Percentiles rank a stretch among this genome's conserved stretches.
These are phyloP conservation scores for Spathaspora sp. DNA, from an alignment of 1,139 yeast genomes.

Conservation along the genomic window DNA sequence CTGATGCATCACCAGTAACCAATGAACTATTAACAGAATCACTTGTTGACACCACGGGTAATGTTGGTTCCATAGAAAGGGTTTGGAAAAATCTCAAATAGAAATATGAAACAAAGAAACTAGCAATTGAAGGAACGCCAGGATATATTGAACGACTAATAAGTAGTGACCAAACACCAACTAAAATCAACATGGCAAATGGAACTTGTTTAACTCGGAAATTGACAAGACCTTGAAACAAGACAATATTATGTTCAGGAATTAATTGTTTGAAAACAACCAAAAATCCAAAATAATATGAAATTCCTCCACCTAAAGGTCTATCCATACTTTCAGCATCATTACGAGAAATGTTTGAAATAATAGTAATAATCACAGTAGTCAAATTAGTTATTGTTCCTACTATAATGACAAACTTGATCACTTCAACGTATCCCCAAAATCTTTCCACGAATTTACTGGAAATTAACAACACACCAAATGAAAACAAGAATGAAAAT, in stretches of 20 bases:
- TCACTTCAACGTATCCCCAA: slow-evolving; percentile 62
- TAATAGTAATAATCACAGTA: slow-evolving; percentile 43
- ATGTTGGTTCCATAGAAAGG: slow-evolving; percentile 35
- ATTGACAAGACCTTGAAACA: slow-evolving; percentile 62
- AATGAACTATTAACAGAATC: slow-evolving; percentile 25
- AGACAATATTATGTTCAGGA: slow-evolving; percentile 80
- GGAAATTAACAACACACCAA: slow-evolving; percentile 52
- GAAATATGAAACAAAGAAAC: slow-evolving; percentile 69
- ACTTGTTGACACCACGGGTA: slow-evolving; percentile 34
- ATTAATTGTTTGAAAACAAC: slow-evolving; percentile 86
- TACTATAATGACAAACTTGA: slow-evolving; percentile 56
- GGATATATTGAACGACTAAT: slow-evolving; percentile 47
- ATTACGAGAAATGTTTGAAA: slow-evolving; percentile 36
- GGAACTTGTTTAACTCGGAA: slow-evolving; percentile 76
- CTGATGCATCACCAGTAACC: slow-evolving; percentile 82
- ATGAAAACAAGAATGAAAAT: slow-evolving; percentile 49
- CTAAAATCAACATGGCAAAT: slow-evolving; percentile 50
- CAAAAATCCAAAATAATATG: slow-evolving; percentile 70
- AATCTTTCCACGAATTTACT: slow-evolving; percentile 50
- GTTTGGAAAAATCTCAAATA: slow-evolving; percentile 77
- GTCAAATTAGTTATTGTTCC: slow-evolving; percentile 61
- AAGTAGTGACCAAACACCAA: slow-evolving; percentile 46
- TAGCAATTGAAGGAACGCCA: slow-evolving; percentile 62
- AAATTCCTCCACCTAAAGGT: slow-evolving; percentile 71
- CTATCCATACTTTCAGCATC: slow-evolving; percentile 40